Evolutionary conservation across 805 yeast species (phyloP).

Genomic region (Saccharomycopsis selenospora): DNA sequence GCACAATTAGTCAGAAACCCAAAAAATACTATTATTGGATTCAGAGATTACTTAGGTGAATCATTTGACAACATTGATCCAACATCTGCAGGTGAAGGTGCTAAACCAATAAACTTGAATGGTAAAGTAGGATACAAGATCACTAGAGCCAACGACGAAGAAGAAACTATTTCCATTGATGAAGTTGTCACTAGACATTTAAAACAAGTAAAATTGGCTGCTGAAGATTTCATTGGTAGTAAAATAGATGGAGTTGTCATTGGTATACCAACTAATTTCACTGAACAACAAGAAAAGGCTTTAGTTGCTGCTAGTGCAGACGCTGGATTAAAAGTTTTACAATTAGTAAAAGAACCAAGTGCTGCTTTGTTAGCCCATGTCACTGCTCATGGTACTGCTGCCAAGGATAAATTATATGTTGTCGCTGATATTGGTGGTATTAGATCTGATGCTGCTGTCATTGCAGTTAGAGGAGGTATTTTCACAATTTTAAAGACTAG

Average conservation of each 20-base stretch:
- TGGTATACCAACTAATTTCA: constrained; percentile 85
- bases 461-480: constrained; percentile 90
- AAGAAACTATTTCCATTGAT: constrained; percentile 57
- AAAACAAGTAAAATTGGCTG: constrained; percentile 73
- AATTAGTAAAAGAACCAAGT: constrained; percentile 85
- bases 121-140: constrained; percentile 68
- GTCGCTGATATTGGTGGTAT: constrained; percentile 97
- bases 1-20: constrained; percentile 91
- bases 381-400: constrained; percentile 29
- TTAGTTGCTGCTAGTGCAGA: constrained; percentile 53
- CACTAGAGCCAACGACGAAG: constrained; percentile 37
- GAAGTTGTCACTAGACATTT: constrained; percentile 83
- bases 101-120: constrained; percentile 55
- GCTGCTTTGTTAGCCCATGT: constrained; percentile 83
- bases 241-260: constrained; percentile 75
- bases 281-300: constrained; percentile 61
- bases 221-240: constrained; percentile 86
- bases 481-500: constrained; percentile 81
- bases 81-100: constrained; percentile 54
- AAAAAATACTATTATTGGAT: constrained; percentile 75
- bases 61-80: constrained; percentile 63
- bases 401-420: constrained; percentile 68
- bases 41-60: constrained; percentile 88
- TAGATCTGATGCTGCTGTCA: constrained; percentile 90
- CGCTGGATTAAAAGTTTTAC: constrained; percentile 76